Evolutionary conservation across 495 filamentous ascomycete species (phyloP), one percentile per base, ranked within the genome.

Genomic region (Penicillium subrubescens): DNA sequence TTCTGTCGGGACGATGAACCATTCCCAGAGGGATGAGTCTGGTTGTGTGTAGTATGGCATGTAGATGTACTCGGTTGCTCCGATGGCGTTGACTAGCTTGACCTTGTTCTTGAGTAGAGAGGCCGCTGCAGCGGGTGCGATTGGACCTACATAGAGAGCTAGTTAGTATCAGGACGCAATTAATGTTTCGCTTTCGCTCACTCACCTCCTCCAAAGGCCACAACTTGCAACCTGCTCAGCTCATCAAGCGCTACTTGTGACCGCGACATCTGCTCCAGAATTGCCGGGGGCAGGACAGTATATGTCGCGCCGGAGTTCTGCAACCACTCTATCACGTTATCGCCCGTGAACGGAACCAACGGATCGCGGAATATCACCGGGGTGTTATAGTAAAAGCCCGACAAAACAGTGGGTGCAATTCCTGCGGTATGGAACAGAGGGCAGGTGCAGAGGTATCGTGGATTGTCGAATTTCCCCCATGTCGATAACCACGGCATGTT

Each of bases 191-290:
- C 1, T 21, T 44, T 44, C n/a, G 41, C 31, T 52, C 12, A 62
- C 59, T 50, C 15, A 65, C 73, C 74, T 60, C 74, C 74, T 11
- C 53, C 68, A 59, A 57, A 75, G 11, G 44, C 54, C 21, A 75
- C 67, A 15, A 56, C 59, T 31, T 68, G 43, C 27, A 73, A 27
- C 61, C 60, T 59, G 43, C 58, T 67, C 46, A 72, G 34, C 39
- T 59, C 44, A 3, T 72, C 61, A 25, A 69, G 19, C 15, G 54
- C 67, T 12, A 21, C 46, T 17, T 52, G 14, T 33, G 46, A 59
- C 8, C 57, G 70, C 23, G 58, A 59, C 60, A 76, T 67, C 46
- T 69, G 48, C 46, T 68, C 71, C 15, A 73, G 43, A 11, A 67
- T 63, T 1, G 62, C 44, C 21, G 70, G 70, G 11, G 68, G 59